Evolutionary conservation across 805 yeast genomes (phyloP), one percentile per base, ranked within the genome.

Genomic region (Candida oleophila): DNA sequence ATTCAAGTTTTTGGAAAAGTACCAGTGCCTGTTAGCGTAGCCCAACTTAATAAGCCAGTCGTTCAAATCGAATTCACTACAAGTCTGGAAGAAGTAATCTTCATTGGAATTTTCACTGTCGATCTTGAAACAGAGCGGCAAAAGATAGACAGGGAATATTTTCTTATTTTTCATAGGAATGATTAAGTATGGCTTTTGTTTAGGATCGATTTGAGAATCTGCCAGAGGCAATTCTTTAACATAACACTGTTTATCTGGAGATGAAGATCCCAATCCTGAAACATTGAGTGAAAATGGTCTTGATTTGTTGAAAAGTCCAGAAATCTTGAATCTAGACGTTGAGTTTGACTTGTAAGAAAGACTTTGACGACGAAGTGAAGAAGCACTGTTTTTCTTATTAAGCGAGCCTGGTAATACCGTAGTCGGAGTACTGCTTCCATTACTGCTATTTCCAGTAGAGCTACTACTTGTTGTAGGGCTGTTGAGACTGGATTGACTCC

Each of bases 21-120:
- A 80, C 85, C 85, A 80, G 55, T 80, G 83, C 28, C 76, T 68
- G 48, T 73, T 75, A 11, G 81, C 74, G 51, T 63, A 77, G 46
- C 67, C 71, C 46, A 78, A 56, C 48, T 67, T 69, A 38, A 69
- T 66, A 38, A 88, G 70, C 98, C 97, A 91, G 38, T 82, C 89
- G 44, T 78, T 80, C 46, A 85, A 78, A 25, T 87, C 96, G 1
- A 58, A 50, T 4, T 81, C 83, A 50, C 64, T 70, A 0, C 77
- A 59, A 0, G 92, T 84, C 62, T 92, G 96, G 56, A 91, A 75
- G 35, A 81, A 71, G 57, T 68, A 77, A 47, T 84, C 87, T 12
- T 77, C 77, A 47, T 75, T 66, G 53, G 72, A 55, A 59, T 65
- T 52, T 52, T 69, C 73, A 28, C 69, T 56, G 48, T 73, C 81